Evolutionary conservation across 768 basidiomycete genomes (phyloP).

Genomic region (Pulveroboletus frians): DNA sequence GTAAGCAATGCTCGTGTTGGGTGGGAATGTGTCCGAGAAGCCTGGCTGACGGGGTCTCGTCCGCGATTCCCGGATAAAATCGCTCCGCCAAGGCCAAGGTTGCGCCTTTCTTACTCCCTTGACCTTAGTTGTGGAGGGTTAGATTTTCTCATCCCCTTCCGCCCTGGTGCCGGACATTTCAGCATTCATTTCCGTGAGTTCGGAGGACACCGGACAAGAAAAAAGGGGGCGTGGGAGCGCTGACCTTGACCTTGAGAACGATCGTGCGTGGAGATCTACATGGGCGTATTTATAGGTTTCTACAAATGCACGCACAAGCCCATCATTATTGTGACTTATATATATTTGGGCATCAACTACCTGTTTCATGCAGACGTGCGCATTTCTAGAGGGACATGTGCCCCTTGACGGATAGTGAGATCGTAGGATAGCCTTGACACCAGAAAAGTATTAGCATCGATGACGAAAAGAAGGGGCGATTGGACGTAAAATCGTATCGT

Average conservation of each 20-base stretch:
- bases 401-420: not conserved
- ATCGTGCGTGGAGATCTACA: not conserved
- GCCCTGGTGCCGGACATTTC: not conserved
- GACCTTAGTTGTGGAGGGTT: not conserved
- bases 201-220: not conserved
- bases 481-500: not conserved
- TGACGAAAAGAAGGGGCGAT: not conserved
- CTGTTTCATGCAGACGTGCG: not conserved
- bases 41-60: not conserved
- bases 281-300: not conserved
- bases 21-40: not conserved
- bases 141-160: not conserved
- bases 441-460: not conserved
- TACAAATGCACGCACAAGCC: not conserved
- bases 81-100: not conserved
- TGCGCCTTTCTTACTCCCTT: too few relatives aligned
- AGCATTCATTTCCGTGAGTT: constrained; percentile 5
- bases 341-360: too few relatives aligned
- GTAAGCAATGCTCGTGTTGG: not conserved
- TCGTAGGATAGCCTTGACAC: not conserved
- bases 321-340: too few relatives aligned
- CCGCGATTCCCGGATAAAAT: not conserved
- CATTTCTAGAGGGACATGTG: constrained; percentile 2
- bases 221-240: not conserved
- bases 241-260: not conserved